phyloP scores from a whole-genome alignment of 306 rosid genomes.

The Fagus crenata region DNA sequence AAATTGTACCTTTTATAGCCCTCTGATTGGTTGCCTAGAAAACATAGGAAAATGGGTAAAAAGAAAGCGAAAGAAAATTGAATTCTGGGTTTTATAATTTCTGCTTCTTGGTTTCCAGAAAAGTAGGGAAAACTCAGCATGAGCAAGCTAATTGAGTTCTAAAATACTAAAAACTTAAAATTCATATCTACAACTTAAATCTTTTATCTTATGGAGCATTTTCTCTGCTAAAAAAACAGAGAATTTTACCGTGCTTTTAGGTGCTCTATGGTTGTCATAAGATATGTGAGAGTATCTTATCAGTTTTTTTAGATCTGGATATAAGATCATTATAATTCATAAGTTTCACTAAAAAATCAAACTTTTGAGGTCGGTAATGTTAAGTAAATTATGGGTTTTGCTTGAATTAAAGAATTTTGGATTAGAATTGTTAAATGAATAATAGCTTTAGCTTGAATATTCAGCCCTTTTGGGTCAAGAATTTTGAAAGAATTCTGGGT shows the following conservation, averaged over 20 bases:
- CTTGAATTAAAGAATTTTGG: background rate
- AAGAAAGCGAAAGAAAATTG: background rate
- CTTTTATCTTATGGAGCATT: background rate
- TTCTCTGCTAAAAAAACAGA: too few species aligned
- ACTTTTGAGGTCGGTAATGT: background rate
- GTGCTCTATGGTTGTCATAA: background rate
- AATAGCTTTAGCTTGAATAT: too few species aligned
- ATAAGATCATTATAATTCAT: background rate
- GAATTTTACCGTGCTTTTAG: background rate
- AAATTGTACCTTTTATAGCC: background rate
- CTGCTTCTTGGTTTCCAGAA: background rate
- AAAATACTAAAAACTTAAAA: background rate
- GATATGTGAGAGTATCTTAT: too few species aligned
- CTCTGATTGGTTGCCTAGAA: conserved; percentile 2
- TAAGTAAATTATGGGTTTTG: background rate
- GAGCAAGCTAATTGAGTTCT: background rate
- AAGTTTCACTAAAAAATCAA: background rate
- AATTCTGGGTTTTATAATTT: conserved; percentile 15
- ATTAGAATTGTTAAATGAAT: background rate
- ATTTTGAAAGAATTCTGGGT: background rate
- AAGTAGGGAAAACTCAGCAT: background rate
- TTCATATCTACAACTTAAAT: background rate
- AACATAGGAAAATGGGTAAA: background rate
- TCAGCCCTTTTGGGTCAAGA: background rate
- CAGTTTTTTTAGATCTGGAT: background rate